phyloP scores from a whole-genome alignment of 1,284 basidiomycete species.

The Sutorius eximius region DNA sequence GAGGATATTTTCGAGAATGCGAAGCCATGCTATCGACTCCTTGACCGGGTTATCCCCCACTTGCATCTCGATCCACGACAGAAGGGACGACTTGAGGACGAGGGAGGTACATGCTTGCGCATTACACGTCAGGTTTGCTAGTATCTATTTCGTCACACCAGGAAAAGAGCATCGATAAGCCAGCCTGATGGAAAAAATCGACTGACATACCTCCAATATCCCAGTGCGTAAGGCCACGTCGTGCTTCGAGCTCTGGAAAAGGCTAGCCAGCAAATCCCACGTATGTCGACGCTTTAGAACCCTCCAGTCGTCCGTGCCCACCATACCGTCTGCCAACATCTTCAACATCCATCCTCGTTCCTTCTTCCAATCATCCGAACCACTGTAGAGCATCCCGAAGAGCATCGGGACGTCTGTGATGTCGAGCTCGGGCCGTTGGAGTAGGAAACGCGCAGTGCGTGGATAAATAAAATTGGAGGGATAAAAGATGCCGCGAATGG shows the following conservation, averaged over 20 bases:
- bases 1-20: conserved; percentile 69
- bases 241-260: conserved; percentile 65
- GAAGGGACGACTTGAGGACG: conserved; percentile 64
- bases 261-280: conserved; percentile 82
- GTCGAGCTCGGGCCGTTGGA: conserved; percentile 60
- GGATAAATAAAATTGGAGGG: conserved; percentile 60
- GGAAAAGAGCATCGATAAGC: neutral
- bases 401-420: conserved; percentile 59
- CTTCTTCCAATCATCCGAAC: conserved; percentile 74
- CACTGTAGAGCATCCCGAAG: conserved; percentile 78
- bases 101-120: conserved; percentile 65
- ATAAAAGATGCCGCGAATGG: conserved; percentile 51
- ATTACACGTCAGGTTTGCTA: conserved; percentile 71
- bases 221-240: conserved; percentile 56
- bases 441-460: conserved; percentile 53
- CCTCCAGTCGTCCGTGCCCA: conserved; percentile 74
- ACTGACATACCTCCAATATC: conserved; percentile 61
- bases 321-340: conserved; percentile 73
- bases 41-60: conserved; percentile 34
- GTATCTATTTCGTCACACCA: conserved; percentile 45
- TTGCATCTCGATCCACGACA: conserved; percentile 82
- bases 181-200: neutral
- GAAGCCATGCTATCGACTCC: conserved; percentile 63
- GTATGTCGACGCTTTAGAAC: conserved; percentile 81
- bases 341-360: conserved; percentile 86